These are phyloP conservation scores for Gynostemma pentaphyllum DNA, from an alignment of 306 rosid species.

Conservation along the genomic window DNA sequence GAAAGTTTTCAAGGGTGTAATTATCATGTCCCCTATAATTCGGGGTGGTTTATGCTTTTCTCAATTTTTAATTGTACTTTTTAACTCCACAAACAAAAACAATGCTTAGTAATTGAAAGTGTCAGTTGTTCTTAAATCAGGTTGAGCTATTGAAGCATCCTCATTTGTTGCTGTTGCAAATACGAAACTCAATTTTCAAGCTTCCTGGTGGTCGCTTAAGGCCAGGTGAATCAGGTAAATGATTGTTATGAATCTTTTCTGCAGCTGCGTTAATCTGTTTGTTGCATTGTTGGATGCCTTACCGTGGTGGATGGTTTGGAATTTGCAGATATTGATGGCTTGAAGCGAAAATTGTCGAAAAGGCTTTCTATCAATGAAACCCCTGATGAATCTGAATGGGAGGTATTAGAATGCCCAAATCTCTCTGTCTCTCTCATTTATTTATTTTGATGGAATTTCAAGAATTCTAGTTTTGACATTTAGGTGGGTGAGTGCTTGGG, in stretches of 20 bases:
- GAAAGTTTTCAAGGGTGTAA: no score
- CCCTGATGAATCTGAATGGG: conserved; percentile 60
- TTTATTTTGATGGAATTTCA: not conserved
- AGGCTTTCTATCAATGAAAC: conserved; percentile 47
- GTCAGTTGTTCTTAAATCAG: conserved; percentile 27
- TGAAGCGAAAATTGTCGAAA: conserved; percentile 60
- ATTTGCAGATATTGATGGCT: conserved; percentile 61
- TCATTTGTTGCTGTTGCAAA: conserved; percentile 66
- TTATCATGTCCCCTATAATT: no score
- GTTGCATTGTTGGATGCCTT: not conserved
- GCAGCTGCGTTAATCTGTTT: not conserved
- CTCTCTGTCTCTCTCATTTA: not conserved
- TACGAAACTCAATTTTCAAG: conserved; percentile 56
- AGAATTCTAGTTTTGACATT: not conserved
- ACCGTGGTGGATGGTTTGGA: conserved; percentile 1
- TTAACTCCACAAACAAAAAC: not conserved
- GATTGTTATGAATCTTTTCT: not conserved
- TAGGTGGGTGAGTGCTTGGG: conserved; percentile 87
- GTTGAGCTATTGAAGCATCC: conserved; percentile 94
- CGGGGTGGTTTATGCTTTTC: no score
- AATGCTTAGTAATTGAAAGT: conserved; percentile 4
- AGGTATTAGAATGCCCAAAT: conserved; percentile 31
- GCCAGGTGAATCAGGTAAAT: conserved; percentile 73
- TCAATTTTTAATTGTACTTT: not conserved
- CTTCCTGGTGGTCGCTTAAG: conserved; percentile 93